Base-by-base conservation (phyloP, 129 eudicot species). In the Helianthus tuberosus region DNA sequence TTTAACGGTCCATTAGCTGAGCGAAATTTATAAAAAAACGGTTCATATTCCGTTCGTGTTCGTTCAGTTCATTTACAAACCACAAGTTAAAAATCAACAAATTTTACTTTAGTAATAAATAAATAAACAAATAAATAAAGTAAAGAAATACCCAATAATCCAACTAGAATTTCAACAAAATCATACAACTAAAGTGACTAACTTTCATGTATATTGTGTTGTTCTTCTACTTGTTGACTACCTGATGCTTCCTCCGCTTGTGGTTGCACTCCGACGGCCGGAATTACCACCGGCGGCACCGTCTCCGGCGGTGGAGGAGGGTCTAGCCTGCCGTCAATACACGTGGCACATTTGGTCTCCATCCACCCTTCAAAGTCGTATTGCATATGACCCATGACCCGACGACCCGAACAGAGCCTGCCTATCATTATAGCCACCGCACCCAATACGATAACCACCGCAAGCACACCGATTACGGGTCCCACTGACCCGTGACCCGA, bases 341-440 rank as follows among this genome's bases (percentile, higher is more conserved):
- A 91, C 29, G 92, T 66, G 13, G 86, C 71, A 62, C 87, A 91
- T 84, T 88, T 91, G 29, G 84, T 78, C 81, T 91, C 96, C 2
- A 81, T 81, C 97, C 97, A 91, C 4, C 82, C 81, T 53, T 91
- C 96, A 60, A 91, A 68, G 75, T 88, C 97, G 81, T 85, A 89
- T 83, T 81, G 87, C 2, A 73, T 84, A 59, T 77, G 84, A 47
- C 91, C 96, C 91, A 87, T 74, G 38, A 92, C 79, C 48, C 84
- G 73, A 32, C 91, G 84, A 25, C 96, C 91, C 16, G 89, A 81
- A 60, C 96, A 89, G 11, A 89, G 76, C 73, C 93, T 60, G 10
- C 97, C 97, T n/a, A 92, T 81, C 91, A 92, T 69, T 5, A 85
- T 87, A 5, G 97, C 96, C 25, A 89, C 64, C 6, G 81, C 88